Percentiles rank a stretch among this genome's conserved stretches.
phyloP scores from a whole-genome alignment of 495 filamentous ascomycete species.

The Copromyces sp. region DNA sequence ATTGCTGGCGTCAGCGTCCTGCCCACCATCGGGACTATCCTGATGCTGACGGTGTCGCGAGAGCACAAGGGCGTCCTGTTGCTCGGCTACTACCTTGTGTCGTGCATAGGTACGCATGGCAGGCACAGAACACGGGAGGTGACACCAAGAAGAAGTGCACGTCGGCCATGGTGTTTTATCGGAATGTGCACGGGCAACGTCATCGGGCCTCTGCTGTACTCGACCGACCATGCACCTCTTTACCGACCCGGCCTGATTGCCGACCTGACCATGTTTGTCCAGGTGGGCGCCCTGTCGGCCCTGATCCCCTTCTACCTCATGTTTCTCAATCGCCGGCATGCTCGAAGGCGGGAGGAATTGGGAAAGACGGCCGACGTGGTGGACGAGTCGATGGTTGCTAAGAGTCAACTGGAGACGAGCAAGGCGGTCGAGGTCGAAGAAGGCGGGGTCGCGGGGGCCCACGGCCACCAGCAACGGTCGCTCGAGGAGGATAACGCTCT shows the following conservation, averaged over 20 bases:
- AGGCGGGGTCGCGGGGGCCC: conserved; percentile 34
- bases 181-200: conserved; percentile 55
- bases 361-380: conserved; percentile 34
- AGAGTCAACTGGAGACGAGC: conserved; percentile 31
- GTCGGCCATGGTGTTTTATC: conserved; percentile 47
- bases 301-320: conserved; percentile 38
- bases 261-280: conserved; percentile 34
- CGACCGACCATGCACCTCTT: conserved; percentile 47
- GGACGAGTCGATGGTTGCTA: conserved; percentile 32
- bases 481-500: conserved; percentile 37
- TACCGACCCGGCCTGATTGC: conserved; percentile 48
- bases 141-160: conserved; percentile 60
- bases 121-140: conserved; percentile 54
- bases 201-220: conserved; percentile 51
- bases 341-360: conserved; percentile 30
- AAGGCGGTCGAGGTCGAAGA: conserved; percentile 40
- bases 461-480: conserved; percentile 21
- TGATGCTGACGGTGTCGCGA: conserved; percentile 46
- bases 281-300: conserved; percentile 26
- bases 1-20: conserved; percentile 45
- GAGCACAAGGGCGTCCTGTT: conserved; percentile 31
- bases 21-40: conserved; percentile 40
- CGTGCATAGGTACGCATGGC: conserved; percentile 55
- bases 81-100: conserved; percentile 32
- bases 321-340: conserved; percentile 37